Evolutionary conservation across 257 asterid species (phyloP), one percentile per base, ranked within the genome.

Genomic region (Salvia splendens): DNA sequence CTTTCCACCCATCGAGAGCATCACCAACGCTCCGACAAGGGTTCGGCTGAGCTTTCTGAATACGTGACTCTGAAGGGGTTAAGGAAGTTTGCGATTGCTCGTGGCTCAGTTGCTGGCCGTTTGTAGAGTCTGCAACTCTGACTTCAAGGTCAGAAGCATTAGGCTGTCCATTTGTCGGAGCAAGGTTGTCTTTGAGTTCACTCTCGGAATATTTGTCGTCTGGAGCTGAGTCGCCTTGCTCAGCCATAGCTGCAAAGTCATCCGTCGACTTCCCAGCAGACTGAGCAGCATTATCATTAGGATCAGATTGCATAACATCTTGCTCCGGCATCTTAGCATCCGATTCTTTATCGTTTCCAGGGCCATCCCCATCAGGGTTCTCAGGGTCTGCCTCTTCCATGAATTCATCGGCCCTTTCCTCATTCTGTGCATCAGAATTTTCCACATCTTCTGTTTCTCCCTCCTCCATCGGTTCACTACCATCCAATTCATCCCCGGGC

Each of bases 1-100:
- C 95, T 85, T 94, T 94, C 99, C 99, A 94, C 51, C 89, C 92
- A 28, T 91, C 97, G 41, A 94, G 85, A 12, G 99, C 99, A 72
- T 88, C 87, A 24, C 99, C 99, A 30, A 94, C 73, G 73, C 81
- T 91, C 41, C 99, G 95, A 64, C 78, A 86, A 45, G 97, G 99
- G 75, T 94, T 91, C 2, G 94, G 92, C 75, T 83, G 83, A 57
- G 70, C 47, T 75, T 84, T 88, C 84, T 78, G 85, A 47, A 50
- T 45, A 59, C 67, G 82, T 24, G 89, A 70, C 67, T 88, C 88
- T 11, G 72, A 58, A 53, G 72, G 80, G 50, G 87, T 84, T 35
- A 68, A 49, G 15, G 83, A 81, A 43, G 81, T 28, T 52, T 62
- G 75, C 36, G 78, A 73, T 66, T 70, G 85, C 61, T 82, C 81